phyloP scores from a whole-genome alignment of 768 basidiomycete genomes.

The Postia placenta region DNA sequence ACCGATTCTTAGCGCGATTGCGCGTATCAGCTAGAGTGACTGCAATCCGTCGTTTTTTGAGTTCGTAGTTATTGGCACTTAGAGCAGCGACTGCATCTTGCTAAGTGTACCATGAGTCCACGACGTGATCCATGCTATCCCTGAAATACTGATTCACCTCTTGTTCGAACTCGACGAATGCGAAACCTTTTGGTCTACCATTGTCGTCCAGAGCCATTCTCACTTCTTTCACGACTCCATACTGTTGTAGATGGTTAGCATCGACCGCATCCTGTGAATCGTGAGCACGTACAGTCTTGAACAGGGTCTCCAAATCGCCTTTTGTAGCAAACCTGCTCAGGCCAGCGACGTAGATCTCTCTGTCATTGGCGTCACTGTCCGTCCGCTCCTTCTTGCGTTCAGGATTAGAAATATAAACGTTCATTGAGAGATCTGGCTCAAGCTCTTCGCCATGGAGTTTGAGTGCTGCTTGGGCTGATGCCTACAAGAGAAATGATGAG shows the following conservation, averaged over 20 bases:
- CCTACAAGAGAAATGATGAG: slow-evolving; percentile 30
- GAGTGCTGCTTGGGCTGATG: slow-evolving; percentile 70
- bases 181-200: slow-evolving; percentile 76
- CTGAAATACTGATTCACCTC: slow-evolving; percentile 65
- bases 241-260: slow-evolving; percentile 38
- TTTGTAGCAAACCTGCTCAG: slow-evolving; percentile 74
- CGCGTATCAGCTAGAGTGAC: slow-evolving; percentile 83
- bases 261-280: not conserved
- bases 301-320: slow-evolving; percentile 72
- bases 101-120: slow-evolving; percentile 31
- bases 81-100: slow-evolving; percentile 66
- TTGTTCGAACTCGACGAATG: slow-evolving; percentile 85
- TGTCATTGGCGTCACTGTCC: slow-evolving; percentile 77
- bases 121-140: too few relatives aligned
- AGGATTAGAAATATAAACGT: slow-evolving; percentile 86
- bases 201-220: slow-evolving; percentile 70
- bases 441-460: slow-evolving; percentile 74
- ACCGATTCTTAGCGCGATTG: slow-evolving; percentile 22
- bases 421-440: slow-evolving; percentile 59
- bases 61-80: slow-evolving; percentile 77
- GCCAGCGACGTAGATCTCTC: slow-evolving; percentile 86
- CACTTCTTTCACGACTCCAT: slow-evolving; percentile 76
- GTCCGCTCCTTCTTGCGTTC: slow-evolving; percentile 85
- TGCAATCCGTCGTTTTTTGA: slow-evolving; percentile 85
- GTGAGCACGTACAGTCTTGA: slow-evolving; percentile 63